A percentile compares a stretch with the other conserved stretches of the same genome.
These are phyloP conservation scores for Cadophora malorum DNA, from an alignment of 2,329 filamentous ascomycete genomes.

Conservation along the genomic window DNA sequence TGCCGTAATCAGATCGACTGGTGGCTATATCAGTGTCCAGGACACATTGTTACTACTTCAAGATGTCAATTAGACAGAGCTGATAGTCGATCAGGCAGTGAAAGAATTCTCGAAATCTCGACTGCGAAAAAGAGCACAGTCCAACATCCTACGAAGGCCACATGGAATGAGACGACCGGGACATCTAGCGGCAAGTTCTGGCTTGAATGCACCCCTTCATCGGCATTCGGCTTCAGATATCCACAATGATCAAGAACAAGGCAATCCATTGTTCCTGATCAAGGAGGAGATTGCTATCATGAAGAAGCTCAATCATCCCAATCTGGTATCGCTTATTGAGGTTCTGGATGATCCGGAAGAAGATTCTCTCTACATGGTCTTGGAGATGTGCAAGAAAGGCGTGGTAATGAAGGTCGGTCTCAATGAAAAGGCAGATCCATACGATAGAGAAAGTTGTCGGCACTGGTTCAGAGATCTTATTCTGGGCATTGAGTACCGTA, in stretches of 20 bases:
- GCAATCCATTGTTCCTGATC: constrained; percentile 81
- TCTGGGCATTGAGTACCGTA: constrained; percentile 90
- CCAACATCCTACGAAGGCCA: constrained; percentile 77
- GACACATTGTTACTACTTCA: too few species aligned
- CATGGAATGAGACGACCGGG: constrained; percentile 59
- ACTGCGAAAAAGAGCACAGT: constrained; percentile 87
- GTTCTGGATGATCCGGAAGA: constrained; percentile 95
- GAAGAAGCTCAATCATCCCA: constrained; percentile 96
- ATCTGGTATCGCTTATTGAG: constrained; percentile 91
- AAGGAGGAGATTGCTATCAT: constrained; percentile 97
- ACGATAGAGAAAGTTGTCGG: constrained; percentile 80
- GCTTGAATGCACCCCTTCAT: constrained; percentile 50
- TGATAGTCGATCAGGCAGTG: constrained; percentile 68
- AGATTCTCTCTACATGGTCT: constrained; percentile 96
- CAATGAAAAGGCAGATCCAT: constrained; percentile 82
- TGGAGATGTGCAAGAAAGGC: constrained; percentile 99
- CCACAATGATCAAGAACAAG: constrained; percentile 64
- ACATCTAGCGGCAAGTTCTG: constrained; percentile 49
- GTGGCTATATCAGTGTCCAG: background rate
- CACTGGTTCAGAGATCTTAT: constrained; percentile 96
- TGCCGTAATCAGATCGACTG: background rate
- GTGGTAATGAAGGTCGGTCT: constrained; percentile 95
- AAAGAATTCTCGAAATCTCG: constrained; percentile 98
- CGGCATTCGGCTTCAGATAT: constrained; percentile 61
- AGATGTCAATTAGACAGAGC: background rate